Conservation (phyloP, 1,284 basidiomycete species). For the Cutaneotrichosporon mucoides region DNA sequence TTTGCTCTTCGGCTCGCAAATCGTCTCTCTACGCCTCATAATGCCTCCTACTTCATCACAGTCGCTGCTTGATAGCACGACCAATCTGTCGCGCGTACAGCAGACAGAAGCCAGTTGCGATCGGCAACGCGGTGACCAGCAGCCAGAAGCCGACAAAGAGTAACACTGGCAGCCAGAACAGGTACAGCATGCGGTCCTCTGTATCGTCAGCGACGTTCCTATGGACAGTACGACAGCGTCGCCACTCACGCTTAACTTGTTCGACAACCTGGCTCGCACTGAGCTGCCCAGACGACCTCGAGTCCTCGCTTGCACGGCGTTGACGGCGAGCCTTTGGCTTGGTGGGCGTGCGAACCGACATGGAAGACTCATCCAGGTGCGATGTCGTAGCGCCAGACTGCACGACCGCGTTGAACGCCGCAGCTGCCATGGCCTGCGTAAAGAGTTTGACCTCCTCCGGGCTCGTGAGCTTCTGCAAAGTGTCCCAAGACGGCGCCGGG, state of each 20-base stretch:
- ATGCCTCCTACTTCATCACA: neutral
- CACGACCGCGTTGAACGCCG: conserved; percentile 43
- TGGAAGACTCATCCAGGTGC: conserved; percentile 6
- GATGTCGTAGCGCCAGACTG: conserved; percentile 37
- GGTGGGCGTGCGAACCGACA: conserved; percentile 4
- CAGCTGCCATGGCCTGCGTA: conserved; percentile 45
- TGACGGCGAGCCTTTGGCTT: conserved; percentile 10
- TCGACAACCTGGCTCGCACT: conserved; percentile 25
- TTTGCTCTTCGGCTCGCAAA: neutral
- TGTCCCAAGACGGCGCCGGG: conserved; percentile 45
- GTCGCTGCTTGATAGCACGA: conserved; percentile 39
- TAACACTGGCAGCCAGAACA: conserved; percentile 92
- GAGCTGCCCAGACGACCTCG: conserved; percentile 12
- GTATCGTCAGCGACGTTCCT: conserved; percentile 11
- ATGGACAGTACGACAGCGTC: neutral
- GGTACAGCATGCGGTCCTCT: conserved; percentile 88
- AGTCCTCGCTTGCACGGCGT: conserved; percentile 16
- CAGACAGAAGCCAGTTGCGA: conserved; percentile 42
- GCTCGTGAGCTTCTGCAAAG: conserved; percentile 36
- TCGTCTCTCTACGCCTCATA: neutral
- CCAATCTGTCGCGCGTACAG: conserved; percentile 43
- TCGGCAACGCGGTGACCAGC: conserved; percentile 42
- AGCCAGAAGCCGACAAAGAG: conserved; percentile 47
- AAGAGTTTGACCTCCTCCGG: conserved; percentile 45
- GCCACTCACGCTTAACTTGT: conserved; percentile 55